phyloP scores from a whole-genome alignment of 148 eudicot genomes.

The Silene uniflora region DNA sequence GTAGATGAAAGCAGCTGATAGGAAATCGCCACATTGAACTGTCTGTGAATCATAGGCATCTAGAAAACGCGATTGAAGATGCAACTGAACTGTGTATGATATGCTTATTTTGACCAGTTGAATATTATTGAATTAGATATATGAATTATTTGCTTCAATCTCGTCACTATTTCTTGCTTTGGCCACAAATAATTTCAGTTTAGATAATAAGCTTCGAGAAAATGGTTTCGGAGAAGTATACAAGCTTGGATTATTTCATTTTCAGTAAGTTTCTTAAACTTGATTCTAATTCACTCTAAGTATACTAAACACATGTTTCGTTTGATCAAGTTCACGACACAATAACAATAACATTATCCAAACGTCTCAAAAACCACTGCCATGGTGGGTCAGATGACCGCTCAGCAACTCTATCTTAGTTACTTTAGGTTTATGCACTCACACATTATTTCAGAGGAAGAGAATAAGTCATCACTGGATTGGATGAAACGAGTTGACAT shows the following conservation, averaged over 20 bases:
- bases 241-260: slow-evolving; percentile 50
- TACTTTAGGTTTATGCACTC: too few species aligned
- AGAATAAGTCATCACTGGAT: slow-evolving; percentile 29
- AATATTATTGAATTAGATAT: too few species aligned
- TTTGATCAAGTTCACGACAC: too few species aligned
- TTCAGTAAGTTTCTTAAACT: slow-evolving; percentile 33
- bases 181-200: slow-evolving; percentile 34
- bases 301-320: too few species aligned
- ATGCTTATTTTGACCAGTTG: background rate
- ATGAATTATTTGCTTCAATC: too few species aligned
- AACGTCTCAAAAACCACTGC: too few species aligned
- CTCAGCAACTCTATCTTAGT: too few species aligned
- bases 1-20: background rate
- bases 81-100: background rate
- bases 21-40: too few species aligned
- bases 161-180: background rate
- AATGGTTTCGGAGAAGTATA: slow-evolving; percentile 35
- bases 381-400: too few species aligned
- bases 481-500: slow-evolving; percentile 47
- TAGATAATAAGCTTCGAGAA: slow-evolving; percentile 33
- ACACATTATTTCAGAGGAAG: slow-evolving; percentile 29
- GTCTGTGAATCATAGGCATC: background rate
- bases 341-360: too few species aligned
- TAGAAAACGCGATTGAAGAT: background rate
- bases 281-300: too few species aligned